Evolutionary conservation across 1,139 yeast species (phyloP).

Genomic region (Yamadazyma friedrichii): DNA sequence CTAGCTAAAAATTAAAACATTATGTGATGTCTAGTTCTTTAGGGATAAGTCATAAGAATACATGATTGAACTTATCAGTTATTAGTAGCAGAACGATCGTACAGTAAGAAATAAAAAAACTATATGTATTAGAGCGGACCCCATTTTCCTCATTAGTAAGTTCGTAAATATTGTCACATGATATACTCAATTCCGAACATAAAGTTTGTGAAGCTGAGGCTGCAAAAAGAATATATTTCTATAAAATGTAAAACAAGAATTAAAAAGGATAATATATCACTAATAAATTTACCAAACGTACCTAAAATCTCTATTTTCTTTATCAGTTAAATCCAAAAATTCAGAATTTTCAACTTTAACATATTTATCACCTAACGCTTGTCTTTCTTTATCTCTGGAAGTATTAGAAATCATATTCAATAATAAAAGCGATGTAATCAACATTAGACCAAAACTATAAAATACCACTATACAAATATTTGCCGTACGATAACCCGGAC

Average conservation of each 20-base stretch:
- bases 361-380: constrained; percentile 17
- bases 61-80: no score
- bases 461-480: constrained; percentile 12
- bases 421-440: constrained; percentile 7
- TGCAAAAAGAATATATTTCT: not conserved
- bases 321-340: constrained; percentile 16
- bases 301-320: constrained; percentile 19
- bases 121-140: no score
- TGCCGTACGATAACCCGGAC: constrained; percentile 21
- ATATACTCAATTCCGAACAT: no score
- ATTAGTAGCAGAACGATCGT: no score
- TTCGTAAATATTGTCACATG: no score
- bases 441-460: constrained; percentile 23
- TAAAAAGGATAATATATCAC: not conserved
- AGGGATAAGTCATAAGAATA: no score
- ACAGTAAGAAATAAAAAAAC: no score
- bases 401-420: constrained; percentile 11
- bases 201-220: not conserved
- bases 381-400: constrained; percentile 19
- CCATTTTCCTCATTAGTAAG: no score
- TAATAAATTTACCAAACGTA: constrained; percentile 13
- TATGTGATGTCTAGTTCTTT: no score
- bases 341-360: constrained; percentile 13
- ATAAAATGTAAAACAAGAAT: not conserved
- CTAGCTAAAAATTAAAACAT: no score